Base-by-base conservation (phyloP, 2,329 filamentous ascomycete genomes). In the Trichophyton mentagrophytes region DNA sequence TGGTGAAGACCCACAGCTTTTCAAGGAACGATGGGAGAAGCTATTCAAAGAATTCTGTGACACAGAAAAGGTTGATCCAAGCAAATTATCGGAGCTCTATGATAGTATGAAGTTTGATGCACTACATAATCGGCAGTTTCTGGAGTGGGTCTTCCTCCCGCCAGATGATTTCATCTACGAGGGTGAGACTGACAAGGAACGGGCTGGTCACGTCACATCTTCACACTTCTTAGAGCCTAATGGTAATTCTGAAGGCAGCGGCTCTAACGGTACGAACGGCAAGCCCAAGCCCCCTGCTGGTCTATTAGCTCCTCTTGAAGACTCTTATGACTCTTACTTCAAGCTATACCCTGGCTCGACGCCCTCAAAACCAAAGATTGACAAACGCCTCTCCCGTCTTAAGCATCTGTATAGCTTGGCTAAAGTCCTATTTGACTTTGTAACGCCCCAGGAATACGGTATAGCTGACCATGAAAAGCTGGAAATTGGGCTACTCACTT, bases 71-170 rank as follows among this genome's bases (percentile, higher is more conserved):
- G 90, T 97, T 17, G 93, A 99, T 73, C 95, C 95, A 17, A 96
- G 91, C 79, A 99, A 99, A 77, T 92, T 99, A 64, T 96, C 90
- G 3, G 93, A 99, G 76, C 82, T 99, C 2, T 99, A 99, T 72
- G 93, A 99, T 73, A 97, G 92, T 20, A 97, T 99, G 93, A 99
- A 99, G 74, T 99, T 97, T 65, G 93, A 99, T 72, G 93, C 93
- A 0, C 80, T 99, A 13, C 95, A 99, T 74, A 99, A 99, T 70
- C 85, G 93, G 1, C 89, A 90, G 64, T 99, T 99, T 69, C 78
- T 99, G 3, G 93, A 99, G 73, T 97, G 93, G 89, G 87, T 96
- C 0, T 99, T 99, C 67, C 95, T 90, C 15, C 93, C 93, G 1
- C 86, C 89, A 38, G 85, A 84, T 68, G 81, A 80, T 62, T 89